Conservation (phyloP, 108 stramenopile species). For the Cylindrotheca closterium region DNA sequence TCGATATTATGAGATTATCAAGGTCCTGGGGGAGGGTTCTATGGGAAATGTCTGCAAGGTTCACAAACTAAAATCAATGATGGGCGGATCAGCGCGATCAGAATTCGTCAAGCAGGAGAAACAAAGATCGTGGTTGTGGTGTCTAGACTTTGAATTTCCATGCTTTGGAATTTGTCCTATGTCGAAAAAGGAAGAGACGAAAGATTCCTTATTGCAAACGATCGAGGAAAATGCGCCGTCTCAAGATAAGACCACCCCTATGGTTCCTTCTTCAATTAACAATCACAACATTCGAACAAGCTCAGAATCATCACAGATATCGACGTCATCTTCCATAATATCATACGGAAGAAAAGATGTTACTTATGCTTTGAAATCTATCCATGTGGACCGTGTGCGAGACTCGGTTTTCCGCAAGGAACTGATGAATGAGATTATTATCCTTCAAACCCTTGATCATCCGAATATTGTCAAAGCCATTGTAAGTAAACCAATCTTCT, state of each 20-base stretch:
- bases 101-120: slow-evolving; percentile 19
- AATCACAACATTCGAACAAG: too few species aligned
- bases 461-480: slow-evolving; percentile 82
- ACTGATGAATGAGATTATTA: slow-evolving; percentile 80
- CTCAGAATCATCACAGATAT: slow-evolving; percentile 5
- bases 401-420: slow-evolving; percentile 36
- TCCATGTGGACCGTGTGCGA: slow-evolving; percentile 51
- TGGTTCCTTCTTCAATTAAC: neutral
- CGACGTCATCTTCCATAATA: slow-evolving; percentile 10
- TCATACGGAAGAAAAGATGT: slow-evolving; percentile 19
- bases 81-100: slow-evolving; percentile 56
- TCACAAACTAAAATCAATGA: slow-evolving; percentile 29
- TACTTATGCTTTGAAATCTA: slow-evolving; percentile 67
- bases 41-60: slow-evolving; percentile 60
- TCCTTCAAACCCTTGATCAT: slow-evolving; percentile 80
- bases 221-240: slow-evolving; percentile 1
- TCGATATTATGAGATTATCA: slow-evolving; percentile 46
- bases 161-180: slow-evolving; percentile 1
- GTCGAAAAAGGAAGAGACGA: neutral
- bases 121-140: neutral
- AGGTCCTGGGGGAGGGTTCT: slow-evolving; percentile 52
- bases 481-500: neutral
- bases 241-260: neutral
- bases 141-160: slow-evolving; percentile 10
- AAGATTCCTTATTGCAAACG: neutral